Evolutionary conservation across 352 stramenopile genomes (phyloP).

Genomic region (Phytophthora syringae): DNA sequence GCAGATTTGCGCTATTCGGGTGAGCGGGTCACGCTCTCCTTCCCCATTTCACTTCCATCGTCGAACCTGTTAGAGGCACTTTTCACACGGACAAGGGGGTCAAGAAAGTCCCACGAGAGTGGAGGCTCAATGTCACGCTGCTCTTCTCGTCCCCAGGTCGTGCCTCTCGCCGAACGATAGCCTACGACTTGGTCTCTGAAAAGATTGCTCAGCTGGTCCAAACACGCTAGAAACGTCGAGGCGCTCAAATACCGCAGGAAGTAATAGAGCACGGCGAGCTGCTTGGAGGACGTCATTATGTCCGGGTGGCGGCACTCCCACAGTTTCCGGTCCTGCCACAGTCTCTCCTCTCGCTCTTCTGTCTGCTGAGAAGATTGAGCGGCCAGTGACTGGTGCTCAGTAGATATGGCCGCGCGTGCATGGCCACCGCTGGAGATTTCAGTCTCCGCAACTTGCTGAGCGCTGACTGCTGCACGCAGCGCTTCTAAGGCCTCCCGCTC

Average conservation of each 20-base stretch:
- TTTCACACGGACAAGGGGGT: slow-evolving; percentile 5
- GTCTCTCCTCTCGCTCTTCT: slow-evolving; percentile 17
- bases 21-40: slow-evolving; percentile 9
- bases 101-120: slow-evolving; percentile 40
- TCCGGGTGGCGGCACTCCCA: slow-evolving; percentile 49
- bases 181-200: slow-evolving; percentile 26
- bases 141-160: neutral
- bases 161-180: slow-evolving; percentile 6
- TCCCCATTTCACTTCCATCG: neutral
- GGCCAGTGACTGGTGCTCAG: slow-evolving; percentile 1
- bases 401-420: neutral
- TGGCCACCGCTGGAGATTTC: neutral
- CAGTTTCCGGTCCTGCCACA: slow-evolving; percentile 45
- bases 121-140: too few species aligned
- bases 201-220: slow-evolving; percentile 38
- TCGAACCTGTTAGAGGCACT: neutral
- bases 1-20: slow-evolving; percentile 30
- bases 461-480: slow-evolving; percentile 8
- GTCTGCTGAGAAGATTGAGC: slow-evolving; percentile 4
- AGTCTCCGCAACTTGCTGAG: neutral
- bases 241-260: slow-evolving; percentile 49
- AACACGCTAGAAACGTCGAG: slow-evolving; percentile 28
- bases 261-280: slow-evolving; percentile 51
- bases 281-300: slow-evolving; percentile 55
- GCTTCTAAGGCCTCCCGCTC: slow-evolving; percentile 38